phyloP scores from a whole-genome alignment of 176 grass and related monocot species.

The Musa troglodytarum region DNA sequence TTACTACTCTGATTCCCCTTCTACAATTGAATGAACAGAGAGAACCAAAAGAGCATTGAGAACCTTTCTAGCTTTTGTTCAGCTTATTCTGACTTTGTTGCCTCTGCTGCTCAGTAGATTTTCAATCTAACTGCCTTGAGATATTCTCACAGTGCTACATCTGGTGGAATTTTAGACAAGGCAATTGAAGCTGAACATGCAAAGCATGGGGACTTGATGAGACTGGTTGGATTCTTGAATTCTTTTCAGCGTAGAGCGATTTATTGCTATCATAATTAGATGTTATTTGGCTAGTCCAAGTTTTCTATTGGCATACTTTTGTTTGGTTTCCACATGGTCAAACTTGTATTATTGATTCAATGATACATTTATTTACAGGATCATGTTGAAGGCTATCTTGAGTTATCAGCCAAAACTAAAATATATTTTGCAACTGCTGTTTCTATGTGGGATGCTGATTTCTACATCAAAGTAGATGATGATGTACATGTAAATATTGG shows the following conservation, averaged over 20 bases:
- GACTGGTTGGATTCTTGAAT: background rate
- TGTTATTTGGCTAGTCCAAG: background rate
- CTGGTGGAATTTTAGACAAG: constrained; percentile 11
- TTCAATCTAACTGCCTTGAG: background rate
- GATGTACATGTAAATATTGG: constrained; percentile 16
- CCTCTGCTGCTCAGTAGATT: too few species aligned
- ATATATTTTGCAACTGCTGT: constrained; percentile 3
- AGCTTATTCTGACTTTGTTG: too few species aligned
- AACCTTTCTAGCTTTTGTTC: too few species aligned
- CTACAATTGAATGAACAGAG: too few species aligned
- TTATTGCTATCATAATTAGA: background rate
- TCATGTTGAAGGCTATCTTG: constrained; percentile 13
- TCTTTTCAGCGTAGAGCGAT: background rate
- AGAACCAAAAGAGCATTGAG: too few species aligned
- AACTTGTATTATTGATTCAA: too few species aligned
- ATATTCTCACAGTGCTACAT: constrained; percentile 1
- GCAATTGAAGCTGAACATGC: constrained; percentile 9
- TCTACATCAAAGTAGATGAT: constrained; percentile 11
- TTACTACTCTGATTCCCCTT: too few species aligned
- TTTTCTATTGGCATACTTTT: background rate
- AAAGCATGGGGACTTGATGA: constrained; percentile 12
- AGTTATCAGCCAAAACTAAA: constrained; percentile 13
- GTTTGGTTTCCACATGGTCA: too few species aligned
- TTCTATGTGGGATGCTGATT: constrained; percentile 5
- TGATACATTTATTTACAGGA: background rate